These are phyloP conservation scores for Penicillium silybi DNA, from an alignment of 495 filamentous ascomycete species.

Conservation along the genomic window DNA sequence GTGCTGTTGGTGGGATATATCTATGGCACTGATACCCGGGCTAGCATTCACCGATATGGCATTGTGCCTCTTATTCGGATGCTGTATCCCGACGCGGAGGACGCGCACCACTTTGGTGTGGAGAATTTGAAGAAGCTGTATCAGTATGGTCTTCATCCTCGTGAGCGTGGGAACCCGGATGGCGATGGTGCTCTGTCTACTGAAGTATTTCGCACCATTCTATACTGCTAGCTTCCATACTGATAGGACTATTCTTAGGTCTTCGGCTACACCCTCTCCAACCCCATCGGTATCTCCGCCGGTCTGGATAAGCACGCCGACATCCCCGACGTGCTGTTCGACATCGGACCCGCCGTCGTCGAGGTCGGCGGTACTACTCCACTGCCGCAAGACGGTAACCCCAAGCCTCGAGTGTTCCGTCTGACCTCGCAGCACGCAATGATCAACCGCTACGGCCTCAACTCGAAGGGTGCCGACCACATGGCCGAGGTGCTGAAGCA, in stretches of 20 bases:
- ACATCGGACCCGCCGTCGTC: constrained; percentile 74
- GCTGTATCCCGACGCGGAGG: constrained; percentile 80
- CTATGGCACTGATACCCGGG: constrained; percentile 87
- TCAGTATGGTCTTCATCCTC: constrained; percentile 58
- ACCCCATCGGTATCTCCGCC: constrained; percentile 87
- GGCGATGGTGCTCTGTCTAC: constrained; percentile 48
- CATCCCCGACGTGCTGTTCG: constrained; percentile 76
- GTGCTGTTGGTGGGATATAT: constrained; percentile 55
- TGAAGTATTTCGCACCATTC: constrained; percentile 31
- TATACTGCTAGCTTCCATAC: background rate
- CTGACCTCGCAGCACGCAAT: constrained; percentile 74
- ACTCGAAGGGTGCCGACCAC: constrained; percentile 76
- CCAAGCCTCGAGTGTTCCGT: constrained; percentile 81
- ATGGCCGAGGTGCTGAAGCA: constrained; percentile 77
- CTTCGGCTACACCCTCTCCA: constrained; percentile 73
- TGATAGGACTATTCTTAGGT: constrained; percentile 41
- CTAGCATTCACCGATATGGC: constrained; percentile 78
- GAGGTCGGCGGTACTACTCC: constrained; percentile 92
- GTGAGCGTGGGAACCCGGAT: constrained; percentile 64
- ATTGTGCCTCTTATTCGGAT: constrained; percentile 67
- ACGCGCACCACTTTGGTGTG: constrained; percentile 79
- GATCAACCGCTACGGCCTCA: constrained; percentile 94
- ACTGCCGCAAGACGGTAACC: constrained; percentile 79
- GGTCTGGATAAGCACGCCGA: constrained; percentile 93
- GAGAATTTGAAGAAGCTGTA: constrained; percentile 54